Base-by-base conservation (phyloP, 306 rosid genomes). In the Cucumis melo region DNA sequence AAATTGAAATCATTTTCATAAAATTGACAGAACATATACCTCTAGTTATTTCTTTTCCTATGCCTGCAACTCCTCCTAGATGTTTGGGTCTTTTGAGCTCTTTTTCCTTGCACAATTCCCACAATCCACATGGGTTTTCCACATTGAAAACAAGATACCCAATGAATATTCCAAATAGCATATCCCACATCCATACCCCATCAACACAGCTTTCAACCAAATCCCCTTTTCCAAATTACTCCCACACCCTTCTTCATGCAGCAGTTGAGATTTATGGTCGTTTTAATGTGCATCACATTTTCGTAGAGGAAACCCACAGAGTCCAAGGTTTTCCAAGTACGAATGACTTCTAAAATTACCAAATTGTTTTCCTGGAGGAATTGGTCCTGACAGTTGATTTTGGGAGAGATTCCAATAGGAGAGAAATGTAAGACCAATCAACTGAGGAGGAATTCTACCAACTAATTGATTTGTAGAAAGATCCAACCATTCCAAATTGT, bases 361-460 rank as follows among this genome's bases (percentile, higher is more conserved):
- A 32, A 32, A 32, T 3, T 32, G 36, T 32, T 32, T 32, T 32
- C 36, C 36, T 32, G 3, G 5, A 32, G 36, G 36, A 32, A 32
- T 32, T 32, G 36, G 36, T 32, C 36, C 36, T 32, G 36, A 32
- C 5, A 32, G 36, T 32, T 32, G 36, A 32, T 32, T 32, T 32
- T 32, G 36, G 3, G 36, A 32, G 5, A 32, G 36, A 32, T 32
- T 32, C 36, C 3, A 32, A 32, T 32, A 32, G 4, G 36, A 32
- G 5, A 32, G 5, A 32, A 32, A 32, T 3, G 36, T 32, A 3
- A 87, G 39, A 72, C 24, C 73, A 21, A 59, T 54, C 76, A 87
- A 54, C 74, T 71, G 60, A 56, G 2, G 0, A 0, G 89, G 89
- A 77, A 83, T 80, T 1, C 78, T 23, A 0, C 86, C 85, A 0